phyloP scores from a whole-genome alignment of 169 alveolate species.

The Miamiensis avidus region DNA sequence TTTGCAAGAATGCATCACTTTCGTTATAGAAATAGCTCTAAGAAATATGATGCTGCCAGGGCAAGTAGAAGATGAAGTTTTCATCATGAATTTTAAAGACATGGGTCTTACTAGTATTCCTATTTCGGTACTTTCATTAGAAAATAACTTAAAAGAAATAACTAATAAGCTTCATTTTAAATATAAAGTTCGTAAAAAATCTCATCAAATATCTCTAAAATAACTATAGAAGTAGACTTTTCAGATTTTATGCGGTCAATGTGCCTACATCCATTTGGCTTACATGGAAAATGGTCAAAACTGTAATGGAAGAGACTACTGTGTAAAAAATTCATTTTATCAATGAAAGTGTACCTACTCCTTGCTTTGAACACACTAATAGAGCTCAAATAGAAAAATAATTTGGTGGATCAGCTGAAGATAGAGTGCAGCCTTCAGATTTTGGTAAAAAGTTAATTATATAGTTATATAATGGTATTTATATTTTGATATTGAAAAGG shows the following conservation, averaged over 20 bases:
- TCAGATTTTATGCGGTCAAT: slow-evolving; percentile 43
- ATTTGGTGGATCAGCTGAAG: slow-evolving; percentile 26
- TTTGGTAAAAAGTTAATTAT: background rate
- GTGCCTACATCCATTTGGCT: slow-evolving; percentile 26
- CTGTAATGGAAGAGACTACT: slow-evolving; percentile 36
- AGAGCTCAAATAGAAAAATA: slow-evolving; percentile 21
- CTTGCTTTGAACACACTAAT: slow-evolving; percentile 26
- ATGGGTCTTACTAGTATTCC: slow-evolving; percentile 58
- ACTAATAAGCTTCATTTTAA: background rate
- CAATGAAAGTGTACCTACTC: slow-evolving; percentile 12
- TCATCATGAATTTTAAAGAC: slow-evolving; percentile 64
- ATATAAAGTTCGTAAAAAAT: slow-evolving; percentile 24
- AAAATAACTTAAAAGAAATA: background rate
- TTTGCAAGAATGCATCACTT: slow-evolving; percentile 46
- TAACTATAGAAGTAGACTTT: slow-evolving; percentile 41
- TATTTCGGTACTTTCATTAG: slow-evolving; percentile 35
- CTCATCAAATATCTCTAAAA: slow-evolving; percentile 28
- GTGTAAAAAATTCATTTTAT: slow-evolving; percentile 36
- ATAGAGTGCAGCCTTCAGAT: background rate
- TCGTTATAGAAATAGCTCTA: slow-evolving; percentile 59
- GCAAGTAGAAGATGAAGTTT: slow-evolving; percentile 75
- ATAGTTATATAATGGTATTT: too few species aligned
- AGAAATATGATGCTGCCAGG: slow-evolving; percentile 76
- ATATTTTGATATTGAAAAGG: background rate
- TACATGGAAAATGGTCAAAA: slow-evolving; percentile 37